Evolutionary conservation across 352 stramenopile genomes (phyloP), one percentile per base, ranked within the genome.

Genomic region (Blastocystis sp.): DNA sequence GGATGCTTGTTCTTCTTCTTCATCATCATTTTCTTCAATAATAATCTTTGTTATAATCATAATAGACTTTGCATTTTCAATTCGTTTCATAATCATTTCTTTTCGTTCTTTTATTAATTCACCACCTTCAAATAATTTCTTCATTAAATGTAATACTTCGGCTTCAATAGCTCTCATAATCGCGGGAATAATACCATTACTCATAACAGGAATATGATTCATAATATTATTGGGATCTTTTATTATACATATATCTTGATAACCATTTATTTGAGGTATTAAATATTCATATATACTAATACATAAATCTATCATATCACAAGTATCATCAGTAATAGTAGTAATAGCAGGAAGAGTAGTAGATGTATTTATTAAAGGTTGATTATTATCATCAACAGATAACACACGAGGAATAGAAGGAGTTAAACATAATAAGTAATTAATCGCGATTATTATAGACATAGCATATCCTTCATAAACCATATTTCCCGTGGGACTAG

Each of bases 381-480:
- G n/a, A 24, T 19, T 40, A 13, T 43, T 16, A 11, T 4, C 13
- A 1, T 62, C 19, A 5, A 21, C 19, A 4, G 21, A n/a, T 30
- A 62, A 30, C n/a, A 32, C 27, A 19, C 52, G 34, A 18, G 36
- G 52, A 3, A 45, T 13, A n/a, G 44, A 27, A 11, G 52, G 52
- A 2, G 25, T 24, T 1, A 62, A 18, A 21, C 18, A 23, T 2
- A 48, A 24, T 34, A 24, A 32, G 35, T 62, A 62, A 16, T 42
- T 40, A 23, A 62, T 48, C n/a, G 35, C 31, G 11, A 46, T 16
- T 27, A 42, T 54, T 10, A 42, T 42, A 4, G 35, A 18, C 16
- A 62, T 21, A 23, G 52, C 52, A 11, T 48, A 49, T 16, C 35
- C 52, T 42, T 62, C 52, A 30, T 54, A 62, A 5, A 62, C 16